phyloP scores from a whole-genome alignment of 1,139 yeast species.

The Pichia sorboxylosa region DNA sequence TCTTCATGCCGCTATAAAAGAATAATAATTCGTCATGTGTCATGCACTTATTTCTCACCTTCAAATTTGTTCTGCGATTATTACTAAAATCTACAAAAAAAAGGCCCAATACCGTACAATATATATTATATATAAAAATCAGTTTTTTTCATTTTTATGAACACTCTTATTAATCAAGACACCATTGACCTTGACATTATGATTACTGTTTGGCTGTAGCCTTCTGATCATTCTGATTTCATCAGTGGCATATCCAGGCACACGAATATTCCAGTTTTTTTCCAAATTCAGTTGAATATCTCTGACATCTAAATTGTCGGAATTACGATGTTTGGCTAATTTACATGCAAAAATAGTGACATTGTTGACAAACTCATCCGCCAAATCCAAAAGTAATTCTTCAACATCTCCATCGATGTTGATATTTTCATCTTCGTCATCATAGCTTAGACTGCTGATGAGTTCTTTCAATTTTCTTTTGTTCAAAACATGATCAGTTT shows the following conservation, averaged over 20 bases:
- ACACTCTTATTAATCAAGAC: conserved; percentile 34
- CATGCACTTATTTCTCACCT: no score
- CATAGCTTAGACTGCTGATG: conserved; percentile 70
- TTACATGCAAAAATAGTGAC: conserved; percentile 91
- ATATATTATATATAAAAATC: not conserved
- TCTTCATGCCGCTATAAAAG: no score
- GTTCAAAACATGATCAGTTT: conserved; percentile 74
- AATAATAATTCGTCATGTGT: no score
- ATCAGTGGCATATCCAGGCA: conserved; percentile 89
- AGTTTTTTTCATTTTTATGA: conserved; percentile 13
- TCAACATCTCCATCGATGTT: conserved; percentile 95
- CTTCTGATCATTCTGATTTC: conserved; percentile 78
- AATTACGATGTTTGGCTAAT: conserved; percentile 85
- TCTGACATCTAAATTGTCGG: conserved; percentile 77
- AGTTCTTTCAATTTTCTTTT: conserved; percentile 82
- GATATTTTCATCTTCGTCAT: conserved; percentile 81
- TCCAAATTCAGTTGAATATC: conserved; percentile 90
- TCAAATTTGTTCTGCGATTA: no score
- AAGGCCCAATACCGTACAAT: no score
- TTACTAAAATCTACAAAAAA: no score
- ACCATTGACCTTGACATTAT: conserved; percentile 60
- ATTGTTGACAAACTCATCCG: conserved; percentile 87
- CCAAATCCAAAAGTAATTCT: conserved; percentile 77
- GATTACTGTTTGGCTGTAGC: conserved; percentile 63
- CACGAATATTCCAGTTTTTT: conserved; percentile 87